A percentile compares a stretch with the other conserved stretches of the same genome.
Conservation (phyloP, 305 asterid genomes). For the Coffea humblotiana region DNA sequence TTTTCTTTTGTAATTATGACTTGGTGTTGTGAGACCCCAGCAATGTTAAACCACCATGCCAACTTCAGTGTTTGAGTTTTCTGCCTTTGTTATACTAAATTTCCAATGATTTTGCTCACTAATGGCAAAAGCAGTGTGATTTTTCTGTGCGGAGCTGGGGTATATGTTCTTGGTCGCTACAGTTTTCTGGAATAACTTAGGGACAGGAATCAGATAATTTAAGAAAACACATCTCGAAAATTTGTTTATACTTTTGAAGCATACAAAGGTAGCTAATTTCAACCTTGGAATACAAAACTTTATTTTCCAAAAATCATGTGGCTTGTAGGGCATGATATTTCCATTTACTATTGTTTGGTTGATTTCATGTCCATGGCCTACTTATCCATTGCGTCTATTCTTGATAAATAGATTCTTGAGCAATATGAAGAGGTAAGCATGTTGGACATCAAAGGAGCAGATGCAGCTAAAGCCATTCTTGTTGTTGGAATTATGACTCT, state of each 20-base stretch:
- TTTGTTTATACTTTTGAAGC: neutral
- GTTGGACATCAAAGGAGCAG: conserved; percentile 99
- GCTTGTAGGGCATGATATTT: neutral
- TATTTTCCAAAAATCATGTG: neutral
- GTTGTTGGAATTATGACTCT: conserved; percentile 98
- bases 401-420: conserved; percentile 65
- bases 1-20: neutral
- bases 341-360: neutral
- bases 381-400: conserved; percentile 7
- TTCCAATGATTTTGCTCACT: neutral
- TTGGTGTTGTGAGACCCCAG: neutral
- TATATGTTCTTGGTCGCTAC: no score
- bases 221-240: neutral
- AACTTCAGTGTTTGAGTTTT: neutral
- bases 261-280: neutral
- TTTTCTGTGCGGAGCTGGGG: neutral
- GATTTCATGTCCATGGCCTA: neutral
- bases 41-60: neutral
- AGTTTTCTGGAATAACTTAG: neutral
- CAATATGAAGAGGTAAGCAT: conserved; percentile 96
- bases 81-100: neutral
- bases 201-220: neutral
- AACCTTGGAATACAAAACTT: no score
- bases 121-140: neutral
- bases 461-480: conserved; percentile 86